Evolutionary conservation across 129 eudicot species (phyloP), one percentile per base, ranked within the genome.

Genomic region (Tagetes erecta): DNA sequence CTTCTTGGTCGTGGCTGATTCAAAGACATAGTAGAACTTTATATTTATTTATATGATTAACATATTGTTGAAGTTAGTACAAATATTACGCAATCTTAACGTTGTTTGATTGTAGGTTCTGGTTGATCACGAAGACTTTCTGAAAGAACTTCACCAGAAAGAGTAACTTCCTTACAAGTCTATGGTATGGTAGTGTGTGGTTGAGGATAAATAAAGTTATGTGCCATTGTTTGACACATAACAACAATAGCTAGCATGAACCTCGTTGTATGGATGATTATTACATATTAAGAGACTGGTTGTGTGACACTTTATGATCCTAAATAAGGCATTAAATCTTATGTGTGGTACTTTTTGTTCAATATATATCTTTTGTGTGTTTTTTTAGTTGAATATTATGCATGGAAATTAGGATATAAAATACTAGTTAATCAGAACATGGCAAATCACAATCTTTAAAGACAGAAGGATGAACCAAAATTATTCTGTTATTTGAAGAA

Each of bases 71-170:
- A 65, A 52, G 35, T 63, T 63, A 36, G 20, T 20, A 6, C 12
- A 49, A 37, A 36, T 35, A 50, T 49, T 53, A 20, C 10, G 8
- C 41, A 31, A 76, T 53, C 53, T 66, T 33, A 52, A 3, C 40
- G 30, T 33, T 39, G 57, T 38, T 70, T 62, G 71, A 39, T 62
- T 79, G 80, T 72, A 92, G 98, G 98, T 92, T 79, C 59, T 89
- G 80, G 98, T 92, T 39, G 98, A 92, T 75, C 69, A 90, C 42
- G 87, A 85, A 76, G 98, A 92, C 83, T 92, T 92, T 80, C 86
- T 92, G 79, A 86, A 84, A 84, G 96, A 92, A 81, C 87, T 92
- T 41, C 66, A 83, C 76, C 42, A 65, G 68, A 34, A 69, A 47
- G 77, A 82, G 82, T 71, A 65, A 75, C 63, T 30, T 31, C 20